A percentile compares a stretch with the other conserved stretches of the same genome.
These are phyloP conservation scores for Zygotorulaspora florentina DNA, from an alignment of 805 yeast species.

Conservation along the genomic window DNA sequence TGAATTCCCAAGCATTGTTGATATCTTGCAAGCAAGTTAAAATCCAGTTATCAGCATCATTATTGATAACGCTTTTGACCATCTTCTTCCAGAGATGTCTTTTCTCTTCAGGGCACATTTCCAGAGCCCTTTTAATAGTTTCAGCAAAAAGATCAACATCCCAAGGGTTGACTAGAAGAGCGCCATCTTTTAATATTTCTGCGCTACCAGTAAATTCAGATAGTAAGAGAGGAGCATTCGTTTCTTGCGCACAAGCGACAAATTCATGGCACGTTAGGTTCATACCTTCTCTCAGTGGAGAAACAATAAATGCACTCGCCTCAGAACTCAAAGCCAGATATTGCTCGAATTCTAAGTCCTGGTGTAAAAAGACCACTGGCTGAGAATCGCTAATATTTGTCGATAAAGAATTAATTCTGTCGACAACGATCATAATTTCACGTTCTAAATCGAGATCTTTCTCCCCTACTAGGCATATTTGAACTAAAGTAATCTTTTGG, in stretches of 20 bases:
- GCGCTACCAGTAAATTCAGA: slow-evolving; percentile 97
- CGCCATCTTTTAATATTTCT: slow-evolving; percentile 62
- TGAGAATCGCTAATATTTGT: slow-evolving; percentile 68
- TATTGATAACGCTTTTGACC: slow-evolving; percentile 52
- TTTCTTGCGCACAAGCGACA: slow-evolving; percentile 64
- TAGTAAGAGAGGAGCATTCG: slow-evolving; percentile 75
- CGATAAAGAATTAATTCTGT: slow-evolving; percentile 75
- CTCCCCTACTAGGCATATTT: slow-evolving; percentile 65
- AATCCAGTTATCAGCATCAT: slow-evolving; percentile 79
- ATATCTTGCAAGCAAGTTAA: slow-evolving; percentile 50
- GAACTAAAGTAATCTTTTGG: slow-evolving; percentile 68
- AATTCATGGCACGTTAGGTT: slow-evolving; percentile 95
- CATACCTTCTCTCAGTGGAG: slow-evolving; percentile 95
- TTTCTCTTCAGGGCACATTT: slow-evolving; percentile 59
- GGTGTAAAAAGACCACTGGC: slow-evolving; percentile 84
- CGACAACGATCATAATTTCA: slow-evolving; percentile 72
- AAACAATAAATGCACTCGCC: slow-evolving; percentile 83
- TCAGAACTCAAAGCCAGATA: slow-evolving; percentile 81
- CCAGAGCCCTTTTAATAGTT: slow-evolving; percentile 60
- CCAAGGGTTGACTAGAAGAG: slow-evolving; percentile 88
- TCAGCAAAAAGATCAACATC: slow-evolving; percentile 62
- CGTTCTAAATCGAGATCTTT: slow-evolving; percentile 62
- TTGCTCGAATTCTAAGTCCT: slow-evolving; percentile 85
- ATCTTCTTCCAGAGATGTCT: slow-evolving; percentile 57
- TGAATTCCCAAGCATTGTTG: slow-evolving; percentile 47